Evolutionary conservation across 768 basidiomycete genomes (phyloP), one percentile per base, ranked within the genome.

Genomic region (Hypholoma sublateritium): DNA sequence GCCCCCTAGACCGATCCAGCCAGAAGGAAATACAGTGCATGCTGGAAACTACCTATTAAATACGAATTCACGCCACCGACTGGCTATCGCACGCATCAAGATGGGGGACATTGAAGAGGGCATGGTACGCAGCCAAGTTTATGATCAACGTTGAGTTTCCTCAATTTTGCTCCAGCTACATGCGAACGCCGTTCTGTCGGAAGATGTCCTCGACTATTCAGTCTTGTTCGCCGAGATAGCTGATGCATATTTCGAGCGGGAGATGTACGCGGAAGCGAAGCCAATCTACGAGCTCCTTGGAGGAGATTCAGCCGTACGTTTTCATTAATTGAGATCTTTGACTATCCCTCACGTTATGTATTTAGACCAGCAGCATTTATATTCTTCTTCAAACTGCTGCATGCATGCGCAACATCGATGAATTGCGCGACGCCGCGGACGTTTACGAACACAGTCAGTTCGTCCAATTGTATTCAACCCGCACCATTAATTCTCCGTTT

Each of bases 171-270:
- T 62, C 19, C 54, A 97, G 93, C 76, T 86, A 37, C 95, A 98
- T 69, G 87, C 92, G 1, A 79, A 78, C 25, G 74, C 88, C 35
- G 80, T 98, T 21, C 76, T 91, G 2, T 67, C 80, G 0, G 81
- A 92, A 62, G 92, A 95, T 53, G 79, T 88, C 0, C 65, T 84
- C 3, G 87, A 93, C 61, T 93, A 93, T 61, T 85, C 89, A 0
- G 81, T 86, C 1, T 75, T 95, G 4, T 94, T 93, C 64, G 79
- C 76, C 0, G 93, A 95, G 65, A 87, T 96, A 34, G 95, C 91
- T 0, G 91, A 93, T 61, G 91, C 90, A 0, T 90, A 89, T 67
- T 89, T 88, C 61, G 86, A 92, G 37, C 76, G 82, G 7, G 85
- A 86, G 59, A 74, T 91, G 75, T 93, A 86, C 71, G 83, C 82